Percentiles rank a stretch among this genome's conserved stretches.
Evolutionary conservation across 2,329 filamentous ascomycete genomes (phyloP).

Genomic region (Pseudogymnoascus sp.): DNA sequence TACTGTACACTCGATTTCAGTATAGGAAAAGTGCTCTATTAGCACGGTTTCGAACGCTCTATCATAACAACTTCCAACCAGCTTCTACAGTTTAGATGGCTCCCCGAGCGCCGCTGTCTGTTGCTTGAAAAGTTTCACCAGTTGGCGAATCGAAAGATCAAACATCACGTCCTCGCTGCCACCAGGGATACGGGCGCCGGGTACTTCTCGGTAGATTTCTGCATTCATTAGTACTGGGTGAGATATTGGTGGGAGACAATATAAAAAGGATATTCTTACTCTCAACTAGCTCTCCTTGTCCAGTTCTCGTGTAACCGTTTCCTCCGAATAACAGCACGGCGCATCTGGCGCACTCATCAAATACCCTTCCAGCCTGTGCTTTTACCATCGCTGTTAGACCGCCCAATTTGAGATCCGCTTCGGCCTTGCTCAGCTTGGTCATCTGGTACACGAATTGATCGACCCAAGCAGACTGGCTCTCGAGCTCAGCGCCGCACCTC

Average conservation of each 20-base stretch:
- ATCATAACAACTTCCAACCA: not conserved
- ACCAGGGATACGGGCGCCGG: conserved; percentile 53
- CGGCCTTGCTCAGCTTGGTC: conserved; percentile 48
- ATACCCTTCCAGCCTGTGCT: conserved; percentile 61
- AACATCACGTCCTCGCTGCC: conserved; percentile 67
- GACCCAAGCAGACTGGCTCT: conserved; percentile 64
- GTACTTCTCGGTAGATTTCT: conserved; percentile 56
- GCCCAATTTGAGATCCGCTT: conserved; percentile 56
- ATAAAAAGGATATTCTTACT: conserved; percentile 18
- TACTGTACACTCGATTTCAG: not conserved
- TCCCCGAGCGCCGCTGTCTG: not conserved
- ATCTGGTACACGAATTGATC: conserved; percentile 64
- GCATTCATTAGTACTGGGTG: not conserved
- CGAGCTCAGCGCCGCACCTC: conserved; percentile 58
- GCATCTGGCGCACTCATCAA: conserved; percentile 62
- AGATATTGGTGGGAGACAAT: not conserved
- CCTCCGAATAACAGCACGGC: conserved; percentile 66
- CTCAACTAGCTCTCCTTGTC: conserved; percentile 63
- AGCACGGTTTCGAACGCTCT: not conserved
- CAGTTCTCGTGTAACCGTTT: conserved; percentile 60
- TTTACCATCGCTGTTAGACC: conserved; percentile 66
- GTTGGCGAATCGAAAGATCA: conserved; percentile 59
- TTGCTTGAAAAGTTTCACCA: conserved; percentile 55
- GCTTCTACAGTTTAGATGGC: not conserved
- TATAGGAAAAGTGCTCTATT: not conserved